phyloP scores from a whole-genome alignment of 768 basidiomycete species.

The Kwoniella sp. region DNA sequence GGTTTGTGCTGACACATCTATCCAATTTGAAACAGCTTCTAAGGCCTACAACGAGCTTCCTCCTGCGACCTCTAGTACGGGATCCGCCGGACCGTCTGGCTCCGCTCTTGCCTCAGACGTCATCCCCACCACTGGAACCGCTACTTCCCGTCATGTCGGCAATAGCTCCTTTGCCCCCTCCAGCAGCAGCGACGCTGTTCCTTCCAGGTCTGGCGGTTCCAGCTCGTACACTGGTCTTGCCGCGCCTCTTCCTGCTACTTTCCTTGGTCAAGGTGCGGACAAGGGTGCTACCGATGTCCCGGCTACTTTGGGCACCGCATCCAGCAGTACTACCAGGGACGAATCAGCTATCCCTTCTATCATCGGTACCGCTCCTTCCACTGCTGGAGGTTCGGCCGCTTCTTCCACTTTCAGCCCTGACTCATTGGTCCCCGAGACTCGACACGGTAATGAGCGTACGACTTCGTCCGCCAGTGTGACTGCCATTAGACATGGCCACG shows the following conservation, averaged over 20 bases:
- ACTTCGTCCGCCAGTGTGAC: constrained; percentile 38
- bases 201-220: not conserved
- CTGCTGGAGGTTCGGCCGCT: not conserved
- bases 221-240: constrained; percentile 24
- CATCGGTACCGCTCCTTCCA: not conserved
- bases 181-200: not conserved
- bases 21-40: constrained; percentile 5
- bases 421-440: constrained; percentile 21
- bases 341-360: not conserved
- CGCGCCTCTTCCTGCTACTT: constrained; percentile 36
- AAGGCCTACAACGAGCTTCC: constrained; percentile 2
- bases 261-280: constrained; percentile 34
- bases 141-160: not conserved
- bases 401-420: constrained; percentile 11
- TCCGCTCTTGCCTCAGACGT: not conserved
- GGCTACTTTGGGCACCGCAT: constrained; percentile 22
- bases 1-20: not conserved
- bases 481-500: constrained; percentile 45
- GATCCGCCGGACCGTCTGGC: constrained; percentile 6
- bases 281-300: constrained; percentile 42
- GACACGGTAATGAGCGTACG: constrained; percentile 37
- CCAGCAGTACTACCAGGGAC: not conserved
- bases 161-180: not conserved
- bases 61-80: constrained; percentile 1
- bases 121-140: not conserved